Evolutionary conservation across 192 early-diverging fungal species (phyloP).

Genomic region (Rhizophagus sp.): DNA sequence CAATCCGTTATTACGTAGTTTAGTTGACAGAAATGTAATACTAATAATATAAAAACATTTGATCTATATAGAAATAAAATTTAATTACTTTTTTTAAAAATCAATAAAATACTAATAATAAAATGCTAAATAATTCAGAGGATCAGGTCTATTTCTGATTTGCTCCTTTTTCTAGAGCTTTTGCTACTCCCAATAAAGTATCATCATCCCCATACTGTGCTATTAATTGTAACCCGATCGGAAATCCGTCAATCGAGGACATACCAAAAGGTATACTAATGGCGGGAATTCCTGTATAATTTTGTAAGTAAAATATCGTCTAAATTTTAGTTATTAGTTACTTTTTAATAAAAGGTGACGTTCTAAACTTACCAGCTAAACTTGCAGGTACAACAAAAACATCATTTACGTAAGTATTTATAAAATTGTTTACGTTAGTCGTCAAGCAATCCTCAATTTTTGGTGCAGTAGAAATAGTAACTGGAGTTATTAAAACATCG

Average conservation of each 20-base stretch:
- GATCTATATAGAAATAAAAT: neutral
- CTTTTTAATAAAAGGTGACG: neutral
- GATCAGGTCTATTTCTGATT: neutral
- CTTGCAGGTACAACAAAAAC: slow-evolving; percentile 88
- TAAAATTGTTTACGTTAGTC: slow-evolving; percentile 32
- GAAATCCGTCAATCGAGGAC: slow-evolving; percentile 51
- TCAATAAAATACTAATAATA: neutral
- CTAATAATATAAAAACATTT: no score
- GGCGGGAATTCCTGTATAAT: slow-evolving; percentile 52
- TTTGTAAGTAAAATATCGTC: neutral
- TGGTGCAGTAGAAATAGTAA: slow-evolving; percentile 74
- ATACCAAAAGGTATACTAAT: slow-evolving; percentile 63
- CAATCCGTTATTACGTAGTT: no score
- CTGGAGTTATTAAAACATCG: slow-evolving; percentile 81
- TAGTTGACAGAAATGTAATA: no score
- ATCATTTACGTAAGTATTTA: slow-evolving; percentile 79
- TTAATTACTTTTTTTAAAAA: neutral
- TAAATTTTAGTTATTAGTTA: slow-evolving; percentile 1
- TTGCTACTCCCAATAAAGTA: slow-evolving; percentile 53
- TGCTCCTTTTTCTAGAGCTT: slow-evolving; percentile 35
- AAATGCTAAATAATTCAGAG: neutral
- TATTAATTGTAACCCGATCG: slow-evolving; percentile 84
- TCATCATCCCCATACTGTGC: slow-evolving; percentile 84
- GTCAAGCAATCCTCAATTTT: slow-evolving; percentile 37
- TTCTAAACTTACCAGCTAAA: slow-evolving; percentile 69